Percentiles rank a stretch among this genome's conserved stretches.
These are phyloP conservation scores for Balamuthia mandrillaris DNA, from an alignment of 208 protist species.

Conservation along the genomic window DNA sequence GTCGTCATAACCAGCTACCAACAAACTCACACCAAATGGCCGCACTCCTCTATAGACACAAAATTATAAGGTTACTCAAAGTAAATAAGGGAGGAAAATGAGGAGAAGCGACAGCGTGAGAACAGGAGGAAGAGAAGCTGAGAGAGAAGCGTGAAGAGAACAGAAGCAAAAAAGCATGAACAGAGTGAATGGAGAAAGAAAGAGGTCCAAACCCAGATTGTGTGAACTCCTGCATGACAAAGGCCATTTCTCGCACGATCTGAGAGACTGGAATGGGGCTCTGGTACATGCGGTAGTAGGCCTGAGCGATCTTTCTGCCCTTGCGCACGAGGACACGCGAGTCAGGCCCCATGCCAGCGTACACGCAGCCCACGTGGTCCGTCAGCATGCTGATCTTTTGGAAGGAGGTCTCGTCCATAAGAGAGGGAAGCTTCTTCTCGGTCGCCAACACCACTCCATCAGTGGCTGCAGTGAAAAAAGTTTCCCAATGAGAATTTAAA, in stretches of 20 bases:
- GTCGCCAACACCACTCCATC: slow-evolving; percentile 99
- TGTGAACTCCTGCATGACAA: slow-evolving; percentile 98
- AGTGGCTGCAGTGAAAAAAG: slow-evolving; percentile 65
- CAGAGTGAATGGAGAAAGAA: neutral
- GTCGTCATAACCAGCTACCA: slow-evolving; percentile 95
- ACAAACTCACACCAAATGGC: slow-evolving; percentile 99
- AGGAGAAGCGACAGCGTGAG: neutral
- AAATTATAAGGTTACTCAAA: no score
- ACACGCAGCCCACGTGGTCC: slow-evolving; percentile 93
- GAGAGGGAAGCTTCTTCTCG: slow-evolving; percentile 95
- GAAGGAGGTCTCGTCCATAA: slow-evolving; percentile 90
- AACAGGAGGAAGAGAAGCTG: no score
- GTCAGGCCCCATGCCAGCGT: slow-evolving; percentile 98
- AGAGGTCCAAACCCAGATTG: slow-evolving; percentile 82
- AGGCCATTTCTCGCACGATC: slow-evolving; percentile 93
- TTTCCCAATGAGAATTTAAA: neutral
- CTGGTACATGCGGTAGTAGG: slow-evolving; percentile 87
- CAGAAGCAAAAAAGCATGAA: neutral
- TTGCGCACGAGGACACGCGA: slow-evolving; percentile 91
- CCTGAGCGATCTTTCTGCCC: slow-evolving; percentile 90
- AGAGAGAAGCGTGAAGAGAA: neutral
- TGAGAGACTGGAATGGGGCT: slow-evolving; percentile 92
- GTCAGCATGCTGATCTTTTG: slow-evolving; percentile 85
- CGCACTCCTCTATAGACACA: slow-evolving; percentile 87
- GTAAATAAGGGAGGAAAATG: slow-evolving; percentile 28